Percentiles rank a stretch among this genome's conserved stretches.
Evolutionary conservation across 2,329 filamentous ascomycete genomes (phyloP).

Genomic region (Neurospora sp.): DNA sequence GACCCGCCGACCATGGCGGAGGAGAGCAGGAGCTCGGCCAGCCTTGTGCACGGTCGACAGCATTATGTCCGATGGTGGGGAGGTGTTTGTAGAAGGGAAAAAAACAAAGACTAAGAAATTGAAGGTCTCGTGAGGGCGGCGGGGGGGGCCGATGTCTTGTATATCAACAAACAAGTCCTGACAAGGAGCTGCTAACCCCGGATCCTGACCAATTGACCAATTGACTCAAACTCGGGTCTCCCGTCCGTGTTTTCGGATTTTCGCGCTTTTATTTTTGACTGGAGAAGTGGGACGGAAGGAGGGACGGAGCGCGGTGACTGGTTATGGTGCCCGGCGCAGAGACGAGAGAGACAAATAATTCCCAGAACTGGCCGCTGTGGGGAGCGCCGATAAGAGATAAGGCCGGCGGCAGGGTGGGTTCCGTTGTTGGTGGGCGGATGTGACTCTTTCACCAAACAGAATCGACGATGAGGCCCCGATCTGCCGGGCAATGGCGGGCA

Average conservation of each 20-base stretch:
- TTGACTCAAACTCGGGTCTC: constrained; percentile 13
- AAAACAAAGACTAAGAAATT: background rate
- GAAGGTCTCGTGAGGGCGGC: constrained; percentile 5
- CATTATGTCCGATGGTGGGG: constrained; percentile 14
- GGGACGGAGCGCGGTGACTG: constrained; percentile 2
- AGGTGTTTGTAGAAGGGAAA: constrained; percentile 2
- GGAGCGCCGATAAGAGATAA: constrained; percentile 7
- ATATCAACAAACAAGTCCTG: background rate
- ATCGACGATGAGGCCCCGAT: background rate
- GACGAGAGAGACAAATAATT: constrained; percentile 11
- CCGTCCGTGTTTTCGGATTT: constrained; percentile 3
- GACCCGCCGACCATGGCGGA: constrained; percentile 45
- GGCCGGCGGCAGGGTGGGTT: background rate
- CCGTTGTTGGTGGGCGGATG: background rate
- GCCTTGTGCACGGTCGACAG: constrained; percentile 32
- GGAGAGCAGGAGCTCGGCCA: constrained; percentile 47
- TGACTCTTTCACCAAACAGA: constrained; percentile 4
- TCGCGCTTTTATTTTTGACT: background rate
- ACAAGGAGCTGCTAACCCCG: background rate
- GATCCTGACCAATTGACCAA: constrained; percentile 15
- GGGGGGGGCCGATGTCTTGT: constrained; percentile 12
- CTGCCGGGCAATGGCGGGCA: background rate
- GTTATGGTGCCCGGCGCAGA: constrained; percentile 6
- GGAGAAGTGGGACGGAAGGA: constrained; percentile 5
- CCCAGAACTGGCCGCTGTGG: constrained; percentile 10